Evolutionary conservation across 306 rosid genomes (phyloP).

Genomic region (Cicer yamashitae): DNA sequence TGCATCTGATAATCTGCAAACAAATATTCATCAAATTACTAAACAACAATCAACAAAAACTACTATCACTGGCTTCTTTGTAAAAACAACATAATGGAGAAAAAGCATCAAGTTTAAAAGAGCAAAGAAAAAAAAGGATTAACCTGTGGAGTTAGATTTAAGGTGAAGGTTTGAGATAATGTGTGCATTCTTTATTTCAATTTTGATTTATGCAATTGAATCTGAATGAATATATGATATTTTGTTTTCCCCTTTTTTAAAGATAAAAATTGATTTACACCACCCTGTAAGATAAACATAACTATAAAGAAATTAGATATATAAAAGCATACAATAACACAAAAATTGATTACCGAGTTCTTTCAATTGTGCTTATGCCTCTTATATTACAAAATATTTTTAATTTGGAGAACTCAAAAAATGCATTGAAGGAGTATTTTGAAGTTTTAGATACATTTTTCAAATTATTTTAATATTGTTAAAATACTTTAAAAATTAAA

Average conservation of each 20-base stretch:
- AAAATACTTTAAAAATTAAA: too few relatives aligned
- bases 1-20: conserved; percentile 50
- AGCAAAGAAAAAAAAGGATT: not conserved
- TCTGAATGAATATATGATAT: not conserved
- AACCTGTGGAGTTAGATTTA: conserved; percentile 60
- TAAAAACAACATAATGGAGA: not conserved
- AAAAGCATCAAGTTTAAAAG: not conserved
- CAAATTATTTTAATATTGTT: too few relatives aligned
- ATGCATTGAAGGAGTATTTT: too few relatives aligned
- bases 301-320: not conserved
- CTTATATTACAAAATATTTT: too few relatives aligned
- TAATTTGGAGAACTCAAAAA: too few relatives aligned
- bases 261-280: not conserved
- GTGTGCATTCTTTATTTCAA: conserved; percentile 56
- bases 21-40: conserved; percentile 28
- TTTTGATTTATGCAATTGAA: not conserved
- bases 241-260: too few relatives aligned
- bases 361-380: too few relatives aligned
- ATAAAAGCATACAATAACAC: too few relatives aligned
- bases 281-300: not conserved
- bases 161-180: conserved; percentile 49
- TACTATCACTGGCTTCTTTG: not conserved
- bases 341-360: too few relatives aligned
- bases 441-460: too few relatives aligned
- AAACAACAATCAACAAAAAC: conserved; percentile 2